Evolutionary conservation across 176 grass and related monocot species (phyloP).

Genomic region (Neostapfia colusana): DNA sequence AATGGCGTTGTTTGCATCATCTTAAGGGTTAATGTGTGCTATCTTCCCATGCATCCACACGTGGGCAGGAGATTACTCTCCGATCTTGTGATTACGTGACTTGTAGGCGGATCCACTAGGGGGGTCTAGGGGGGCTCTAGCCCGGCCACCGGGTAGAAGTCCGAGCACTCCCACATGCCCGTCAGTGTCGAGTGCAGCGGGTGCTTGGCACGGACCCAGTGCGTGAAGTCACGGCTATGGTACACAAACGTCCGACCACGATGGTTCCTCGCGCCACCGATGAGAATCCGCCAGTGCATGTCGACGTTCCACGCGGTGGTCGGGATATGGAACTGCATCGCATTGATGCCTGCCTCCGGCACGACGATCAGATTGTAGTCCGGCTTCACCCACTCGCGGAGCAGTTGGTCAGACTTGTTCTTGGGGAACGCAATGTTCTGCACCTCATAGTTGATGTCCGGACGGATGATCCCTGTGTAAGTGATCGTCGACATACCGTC

Average conservation of each 20-base stretch:
- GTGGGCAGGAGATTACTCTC: no score
- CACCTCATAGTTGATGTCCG: not conserved
- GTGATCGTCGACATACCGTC: no score
- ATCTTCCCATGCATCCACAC: no score
- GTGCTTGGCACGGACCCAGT: not conserved
- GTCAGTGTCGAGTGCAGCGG: constrained; percentile 59
- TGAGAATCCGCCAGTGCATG: not conserved
- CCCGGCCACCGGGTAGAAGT: not conserved
- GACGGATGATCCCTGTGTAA: no score
- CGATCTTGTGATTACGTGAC: no score
- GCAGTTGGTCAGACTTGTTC: constrained; percentile 12
- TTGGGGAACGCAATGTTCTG: constrained; percentile 3
- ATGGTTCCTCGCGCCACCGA: not conserved
- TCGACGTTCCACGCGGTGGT: not conserved
- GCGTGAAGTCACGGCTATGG: not conserved
- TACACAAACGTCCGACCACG: not conserved
- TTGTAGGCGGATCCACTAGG: no score
- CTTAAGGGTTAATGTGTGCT: no score
- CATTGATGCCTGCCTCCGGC: not conserved
- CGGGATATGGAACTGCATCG: constrained; percentile 9
- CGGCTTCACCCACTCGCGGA: constrained; percentile 16
- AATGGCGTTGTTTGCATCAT: no score
- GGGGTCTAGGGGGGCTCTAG: no score
- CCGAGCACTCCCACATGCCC: not conserved
- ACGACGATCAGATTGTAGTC: not conserved